Percentiles rank a stretch among this genome's conserved stretches.
Evolutionary conservation across 2,329 filamentous ascomycete species (phyloP).

Genomic region (Xylaria sp.): DNA sequence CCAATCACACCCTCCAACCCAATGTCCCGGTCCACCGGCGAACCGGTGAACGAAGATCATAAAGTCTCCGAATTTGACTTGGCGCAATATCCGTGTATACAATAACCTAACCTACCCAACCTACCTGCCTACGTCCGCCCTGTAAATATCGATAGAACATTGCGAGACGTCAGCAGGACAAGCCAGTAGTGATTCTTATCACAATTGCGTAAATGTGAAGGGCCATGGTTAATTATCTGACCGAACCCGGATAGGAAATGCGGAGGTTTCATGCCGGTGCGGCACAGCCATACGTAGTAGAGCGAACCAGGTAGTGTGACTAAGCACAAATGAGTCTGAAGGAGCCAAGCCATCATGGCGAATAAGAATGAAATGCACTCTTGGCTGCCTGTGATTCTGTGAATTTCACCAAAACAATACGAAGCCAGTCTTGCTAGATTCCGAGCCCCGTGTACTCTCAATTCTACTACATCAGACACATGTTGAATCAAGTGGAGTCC

Average conservation of each 20-base stretch:
- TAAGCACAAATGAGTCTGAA: background rate
- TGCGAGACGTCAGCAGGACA: background rate
- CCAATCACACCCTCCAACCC: slow-evolving; percentile 21
- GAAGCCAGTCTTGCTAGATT: background rate
- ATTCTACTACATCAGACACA: background rate
- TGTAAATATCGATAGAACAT: background rate
- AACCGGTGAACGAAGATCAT: slow-evolving; percentile 13
- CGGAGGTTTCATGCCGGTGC: slow-evolving; percentile 23
- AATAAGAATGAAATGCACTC: background rate
- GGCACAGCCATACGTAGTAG: background rate
- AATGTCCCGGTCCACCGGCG: slow-evolving; percentile 13
- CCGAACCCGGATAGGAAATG: slow-evolving; percentile 14
- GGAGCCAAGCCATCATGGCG: background rate
- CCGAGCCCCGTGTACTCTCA: background rate
- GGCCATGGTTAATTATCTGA: background rate
- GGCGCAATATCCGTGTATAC: background rate
- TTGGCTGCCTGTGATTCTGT: background rate
- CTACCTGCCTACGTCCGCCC: background rate
- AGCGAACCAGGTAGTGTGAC: background rate
- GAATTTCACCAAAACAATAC: background rate
- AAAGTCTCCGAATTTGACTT: slow-evolving; percentile 10
- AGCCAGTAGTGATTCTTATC: background rate
- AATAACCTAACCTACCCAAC: background rate
- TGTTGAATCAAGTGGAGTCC: background rate
- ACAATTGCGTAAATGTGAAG: background rate